Evolutionary conservation across 306 rosid genomes (phyloP).

Genomic region (Corylus heterophylla): DNA sequence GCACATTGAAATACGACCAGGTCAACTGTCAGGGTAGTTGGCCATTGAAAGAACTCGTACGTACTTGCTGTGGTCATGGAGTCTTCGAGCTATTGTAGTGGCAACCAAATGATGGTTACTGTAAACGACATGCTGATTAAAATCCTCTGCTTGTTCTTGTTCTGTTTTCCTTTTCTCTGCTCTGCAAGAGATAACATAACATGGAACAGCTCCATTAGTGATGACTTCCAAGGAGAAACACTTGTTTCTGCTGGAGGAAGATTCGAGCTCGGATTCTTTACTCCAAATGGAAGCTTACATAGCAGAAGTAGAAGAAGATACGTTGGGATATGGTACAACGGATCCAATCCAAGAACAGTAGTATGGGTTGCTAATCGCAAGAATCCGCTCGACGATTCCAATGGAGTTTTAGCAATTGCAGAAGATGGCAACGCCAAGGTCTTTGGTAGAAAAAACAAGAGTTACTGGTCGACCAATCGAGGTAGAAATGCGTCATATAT

Average conservation of each 20-base stretch:
- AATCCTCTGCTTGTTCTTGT: background rate
- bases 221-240: background rate
- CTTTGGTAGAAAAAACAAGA: background rate
- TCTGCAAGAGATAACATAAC: conserved; percentile 1
- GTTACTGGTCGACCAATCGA: conserved; percentile 1
- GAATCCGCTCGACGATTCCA: background rate
- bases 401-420: conserved; percentile 23
- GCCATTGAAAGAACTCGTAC: too few species aligned
- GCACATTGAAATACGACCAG: too few species aligned
- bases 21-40: too few species aligned
- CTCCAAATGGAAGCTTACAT: background rate
- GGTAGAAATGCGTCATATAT: background rate
- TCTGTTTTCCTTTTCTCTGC: conserved; percentile 7
- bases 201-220: background rate
- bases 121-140: too few species aligned
- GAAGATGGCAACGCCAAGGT: conserved; percentile 35
- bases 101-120: too few species aligned
- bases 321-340: conserved; percentile 43
- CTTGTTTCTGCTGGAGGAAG: conserved; percentile 31
- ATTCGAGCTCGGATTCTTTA: conserved; percentile 47
- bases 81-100: too few species aligned
- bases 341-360: background rate
- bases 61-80: background rate
- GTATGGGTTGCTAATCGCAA: conserved; percentile 59
- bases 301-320: conserved; percentile 17